Evolutionary conservation across 1,284 basidiomycete species (phyloP).

Genomic region (Moesziomyces antarcticus): DNA sequence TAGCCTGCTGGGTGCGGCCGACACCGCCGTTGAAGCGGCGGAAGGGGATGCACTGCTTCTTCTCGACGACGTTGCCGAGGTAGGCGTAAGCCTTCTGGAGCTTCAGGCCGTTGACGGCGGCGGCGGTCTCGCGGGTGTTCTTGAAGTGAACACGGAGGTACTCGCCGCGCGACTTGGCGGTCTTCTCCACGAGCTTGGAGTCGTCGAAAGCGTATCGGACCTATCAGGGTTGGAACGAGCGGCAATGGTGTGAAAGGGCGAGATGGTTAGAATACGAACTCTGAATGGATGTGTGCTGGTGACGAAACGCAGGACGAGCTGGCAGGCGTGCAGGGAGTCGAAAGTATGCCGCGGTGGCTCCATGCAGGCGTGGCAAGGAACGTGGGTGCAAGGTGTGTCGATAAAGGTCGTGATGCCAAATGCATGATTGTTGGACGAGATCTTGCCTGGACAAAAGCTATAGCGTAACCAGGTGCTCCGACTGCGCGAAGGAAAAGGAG

Average conservation of each 20-base stretch:
- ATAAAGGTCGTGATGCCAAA: neutral
- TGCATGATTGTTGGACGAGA: too few species aligned
- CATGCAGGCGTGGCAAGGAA: neutral
- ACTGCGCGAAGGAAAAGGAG: too few species aligned
- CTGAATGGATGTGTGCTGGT: neutral
- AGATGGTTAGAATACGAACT: slow-evolving; percentile 21
- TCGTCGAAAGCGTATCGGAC: slow-evolving; percentile 68
- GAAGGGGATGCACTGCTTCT: slow-evolving; percentile 98
- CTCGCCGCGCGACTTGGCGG: slow-evolving; percentile 80
- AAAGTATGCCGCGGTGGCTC: too few species aligned
- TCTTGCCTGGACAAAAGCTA: too few species aligned
- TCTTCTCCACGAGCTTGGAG: slow-evolving; percentile 66
- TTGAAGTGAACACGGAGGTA: slow-evolving; percentile 99
- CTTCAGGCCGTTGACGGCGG: slow-evolving; percentile 79
- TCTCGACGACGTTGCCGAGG: slow-evolving; percentile 92
- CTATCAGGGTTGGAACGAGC: slow-evolving; percentile 22
- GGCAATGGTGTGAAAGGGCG: neutral
- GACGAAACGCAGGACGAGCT: slow-evolving; percentile 10
- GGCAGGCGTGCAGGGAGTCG: neutral
- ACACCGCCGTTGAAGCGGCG: slow-evolving; percentile 96
- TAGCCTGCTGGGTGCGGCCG: slow-evolving; percentile 95
- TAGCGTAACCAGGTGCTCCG: too few species aligned
- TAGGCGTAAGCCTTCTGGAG: slow-evolving; percentile 95
- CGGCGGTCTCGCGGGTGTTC: slow-evolving; percentile 85
- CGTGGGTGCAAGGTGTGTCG: neutral